phyloP scores from a whole-genome alignment of 2,329 filamentous ascomycete genomes.

The Ceratocystis lukuohia region DNA sequence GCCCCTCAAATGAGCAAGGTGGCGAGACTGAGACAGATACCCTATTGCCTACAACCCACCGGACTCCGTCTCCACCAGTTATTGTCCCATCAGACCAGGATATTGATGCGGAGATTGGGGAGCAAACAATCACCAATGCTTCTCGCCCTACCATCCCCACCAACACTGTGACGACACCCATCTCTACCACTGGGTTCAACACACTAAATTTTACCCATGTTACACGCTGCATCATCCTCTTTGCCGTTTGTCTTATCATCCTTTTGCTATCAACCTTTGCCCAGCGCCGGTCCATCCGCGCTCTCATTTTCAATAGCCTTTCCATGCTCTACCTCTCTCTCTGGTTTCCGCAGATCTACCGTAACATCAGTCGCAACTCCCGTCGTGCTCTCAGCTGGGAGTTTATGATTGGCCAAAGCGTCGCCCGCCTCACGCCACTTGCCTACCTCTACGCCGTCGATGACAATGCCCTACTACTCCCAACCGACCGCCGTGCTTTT shows the following conservation, averaged over 20 bases:
- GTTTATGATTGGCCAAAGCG: constrained; percentile 73
- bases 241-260: constrained; percentile 43
- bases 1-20: constrained; percentile 4
- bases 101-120: constrained; percentile 45
- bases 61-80: constrained; percentile 25
- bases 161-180: constrained; percentile 25
- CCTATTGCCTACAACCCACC: constrained; percentile 19
- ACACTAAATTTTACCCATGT: constrained; percentile 39
- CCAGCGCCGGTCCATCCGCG: constrained; percentile 44
- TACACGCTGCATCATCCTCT: constrained; percentile 43
- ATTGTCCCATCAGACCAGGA: constrained; percentile 53
- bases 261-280: constrained; percentile 45
- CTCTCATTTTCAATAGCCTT: constrained; percentile 48
- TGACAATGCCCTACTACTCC: constrained; percentile 67
- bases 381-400: constrained; percentile 83
- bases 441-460: constrained; percentile 70
- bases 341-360: constrained; percentile 83
- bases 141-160: background rate
- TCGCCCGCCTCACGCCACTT: constrained; percentile 65
- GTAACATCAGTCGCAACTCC: constrained; percentile 83
- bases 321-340: constrained; percentile 71
- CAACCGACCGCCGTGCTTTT: constrained; percentile 56
- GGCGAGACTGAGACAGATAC: constrained; percentile 8
- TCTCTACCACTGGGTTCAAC: constrained; percentile 25
- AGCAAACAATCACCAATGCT: constrained; percentile 20